Evolutionary conservation across 352 stramenopile species (phyloP).

Genomic region (Phytophthora pini): DNA sequence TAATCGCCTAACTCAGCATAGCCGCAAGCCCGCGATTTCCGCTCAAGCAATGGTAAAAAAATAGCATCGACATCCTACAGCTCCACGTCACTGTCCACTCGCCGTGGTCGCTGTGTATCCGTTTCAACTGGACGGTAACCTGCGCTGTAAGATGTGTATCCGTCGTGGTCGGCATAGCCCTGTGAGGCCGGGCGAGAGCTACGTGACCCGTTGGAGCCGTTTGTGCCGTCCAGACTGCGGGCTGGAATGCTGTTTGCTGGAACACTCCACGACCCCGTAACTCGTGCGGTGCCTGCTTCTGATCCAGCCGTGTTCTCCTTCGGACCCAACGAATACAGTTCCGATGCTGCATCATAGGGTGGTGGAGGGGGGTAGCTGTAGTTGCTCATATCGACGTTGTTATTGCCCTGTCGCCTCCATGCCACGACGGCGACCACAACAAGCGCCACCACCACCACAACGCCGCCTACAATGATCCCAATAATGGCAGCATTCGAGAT

Average conservation of each 20-base stretch:
- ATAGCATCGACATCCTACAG: conserved; percentile 33
- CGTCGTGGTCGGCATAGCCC: conserved; percentile 15
- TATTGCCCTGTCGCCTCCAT: conserved; percentile 38
- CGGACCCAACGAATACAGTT: conserved; percentile 31
- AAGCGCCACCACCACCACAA: conserved; percentile 57
- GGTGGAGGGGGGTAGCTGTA: conserved; percentile 62
- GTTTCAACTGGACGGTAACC: conserved; percentile 37
- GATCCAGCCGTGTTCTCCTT: conserved; percentile 30
- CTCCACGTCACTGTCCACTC: conserved; percentile 72
- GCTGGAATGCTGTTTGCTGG: conserved; percentile 31
- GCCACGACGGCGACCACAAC: conserved; percentile 49
- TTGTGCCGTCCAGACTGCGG: conserved; percentile 48
- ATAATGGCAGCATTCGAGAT: conserved; percentile 58
- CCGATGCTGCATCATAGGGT: conserved; percentile 52
- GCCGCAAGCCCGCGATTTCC: neutral
- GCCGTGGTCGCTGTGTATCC: conserved; percentile 34
- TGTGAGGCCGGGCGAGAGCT: conserved; percentile 33
- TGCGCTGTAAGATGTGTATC: conserved; percentile 28
- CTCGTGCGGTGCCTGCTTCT: conserved; percentile 20
- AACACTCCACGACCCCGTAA: conserved; percentile 30
- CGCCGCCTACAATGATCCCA: conserved; percentile 62
- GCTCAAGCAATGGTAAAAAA: neutral
- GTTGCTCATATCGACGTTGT: conserved; percentile 31
- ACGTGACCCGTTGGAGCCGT: conserved; percentile 45
- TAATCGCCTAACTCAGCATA: neutral